Base-by-base conservation (phyloP, 805 yeast species). In the Yarrowia deformans region DNA sequence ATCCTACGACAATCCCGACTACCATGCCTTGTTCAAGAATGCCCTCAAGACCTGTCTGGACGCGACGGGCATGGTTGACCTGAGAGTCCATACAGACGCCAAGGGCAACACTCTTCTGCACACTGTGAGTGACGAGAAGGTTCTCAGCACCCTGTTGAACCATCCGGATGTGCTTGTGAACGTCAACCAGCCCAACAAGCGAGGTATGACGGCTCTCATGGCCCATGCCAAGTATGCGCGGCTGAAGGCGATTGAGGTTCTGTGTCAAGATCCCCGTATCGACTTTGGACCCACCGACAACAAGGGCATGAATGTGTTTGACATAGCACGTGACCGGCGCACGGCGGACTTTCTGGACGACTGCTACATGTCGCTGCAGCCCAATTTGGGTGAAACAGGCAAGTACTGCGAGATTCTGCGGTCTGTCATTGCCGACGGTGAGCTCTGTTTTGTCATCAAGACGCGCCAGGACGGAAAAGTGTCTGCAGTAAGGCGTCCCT, bases 61-160 rank as follows among this genome's bases (percentile, higher is more conserved):
- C 52, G 48, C 72, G 12, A 68, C 49, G 3, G 80, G 84, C 70
- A 83, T 84, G 71, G 80, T 80, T 54, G 88, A 86, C 37, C 52
- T 45, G 14, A 29, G 60, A 43, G 54, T 50, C 6, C 98, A 94
- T 75, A 79, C 86, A 8, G 98, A 94, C 75, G 77, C 76, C 29
- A 84, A 85, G 69, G 94, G 94, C 0, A 92, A 93, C 75, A 87
- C 95, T 0, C 75, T 94, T 3, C 79, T 94, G 40, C 98, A 94
- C 77, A 84, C 90, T 2, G 79, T 91, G 39, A 84, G 85, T 63
- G 68, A 81, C 50, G 77, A 82, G 7, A 60, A 43, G 66, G 66
- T 60, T n/a, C 19, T 60, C 19, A 60, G 66, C 42, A 45, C 66
- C 8, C 42, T 60, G 32, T 8, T 60, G 40, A 60, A 34, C 42